Evolutionary conservation across 2,329 filamentous ascomycete genomes (phyloP), one percentile per base, ranked within the genome.

Genomic region (Arthrobotrys pseudoclavata): DNA sequence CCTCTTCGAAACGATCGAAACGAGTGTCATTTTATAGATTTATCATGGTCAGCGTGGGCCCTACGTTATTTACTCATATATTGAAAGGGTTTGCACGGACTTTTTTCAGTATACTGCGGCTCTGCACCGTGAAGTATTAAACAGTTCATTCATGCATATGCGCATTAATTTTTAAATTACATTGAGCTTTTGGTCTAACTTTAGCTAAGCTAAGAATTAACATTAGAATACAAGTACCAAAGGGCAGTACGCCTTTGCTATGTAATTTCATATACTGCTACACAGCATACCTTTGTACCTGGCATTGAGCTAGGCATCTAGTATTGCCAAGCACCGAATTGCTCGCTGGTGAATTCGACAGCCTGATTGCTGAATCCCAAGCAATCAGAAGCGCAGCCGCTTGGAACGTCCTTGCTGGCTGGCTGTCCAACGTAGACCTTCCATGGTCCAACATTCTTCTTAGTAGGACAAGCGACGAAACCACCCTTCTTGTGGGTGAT

Each of bases 311-410:
- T 9, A 57, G 10, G 31, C 4, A 1, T 70, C 53, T 70, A 76
- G 57, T 79, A 79, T 57, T 79, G 75, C 75, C 75, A 79, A 66
- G 75, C 75, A 50, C 69, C 75, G 40, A 61, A 69, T n/a, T 40
- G 24, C 55, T 72, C 68, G 29, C 24, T 20, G 4, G 53, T 74
- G 63, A 74, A 72, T 29, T 72, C 69, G 34, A 72, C 34, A 53
- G 45, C 75, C 15, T 63, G 40, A 40, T 68, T 69, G 55, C 47
- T 52, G 75, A 79, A 79, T 20, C 53, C 53, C 48, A 79, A 61
- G 63, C 75, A 79, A 26, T 79, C 69, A 22, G 31, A 47, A 52
- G 75, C 64, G 29, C 18, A 34, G 13, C 67, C 67, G 63, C 75
- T 79, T 47, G 75, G 75, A 29, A 52, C 63, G 42, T 42, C 52